Conservation (phyloP, 495 filamentous ascomycete genomes). For the Hypomontagnella monticulosa region DNA sequence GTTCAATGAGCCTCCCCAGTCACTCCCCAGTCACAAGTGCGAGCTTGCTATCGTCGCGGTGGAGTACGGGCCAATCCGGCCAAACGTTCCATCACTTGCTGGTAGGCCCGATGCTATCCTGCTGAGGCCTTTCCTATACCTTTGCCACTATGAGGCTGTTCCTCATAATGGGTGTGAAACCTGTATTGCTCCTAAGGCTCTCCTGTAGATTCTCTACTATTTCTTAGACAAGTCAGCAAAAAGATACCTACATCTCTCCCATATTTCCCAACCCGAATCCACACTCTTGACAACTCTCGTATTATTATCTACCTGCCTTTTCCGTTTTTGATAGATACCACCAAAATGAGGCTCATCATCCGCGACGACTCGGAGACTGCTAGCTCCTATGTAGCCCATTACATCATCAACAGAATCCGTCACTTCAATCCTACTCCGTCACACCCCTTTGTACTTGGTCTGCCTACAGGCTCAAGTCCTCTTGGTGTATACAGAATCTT, state of each 20-base stretch:
- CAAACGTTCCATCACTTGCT: slow-evolving; percentile 45
- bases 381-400: slow-evolving; percentile 80
- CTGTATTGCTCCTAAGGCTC: slow-evolving; percentile 20
- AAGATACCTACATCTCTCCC: slow-evolving; percentile 17
- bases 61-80: slow-evolving; percentile 38
- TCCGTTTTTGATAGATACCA: slow-evolving; percentile 27
- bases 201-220: slow-evolving; percentile 14
- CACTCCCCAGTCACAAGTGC: slow-evolving; percentile 32
- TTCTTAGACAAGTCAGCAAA: slow-evolving; percentile 24
- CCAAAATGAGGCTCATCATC: slow-evolving; percentile 83
- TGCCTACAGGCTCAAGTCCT: slow-evolving; percentile 84
- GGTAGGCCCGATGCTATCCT: slow-evolving; percentile 36
- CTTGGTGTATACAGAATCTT: slow-evolving; percentile 80
- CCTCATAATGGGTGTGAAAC: slow-evolving; percentile 44
- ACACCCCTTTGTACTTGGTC: slow-evolving; percentile 82
- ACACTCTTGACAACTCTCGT: slow-evolving; percentile 15
- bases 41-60: slow-evolving; percentile 38
- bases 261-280: slow-evolving; percentile 12
- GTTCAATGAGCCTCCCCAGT: slow-evolving; percentile 40
- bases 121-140: slow-evolving; percentile 22
- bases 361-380: slow-evolving; percentile 71
- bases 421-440: slow-evolving; percentile 72
- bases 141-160: slow-evolving; percentile 32
- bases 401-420: slow-evolving; percentile 83
- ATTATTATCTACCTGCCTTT: slow-evolving; percentile 29